phyloP scores from a whole-genome alignment of 164 flowering plant species.

The Chimonanthus praecox region DNA sequence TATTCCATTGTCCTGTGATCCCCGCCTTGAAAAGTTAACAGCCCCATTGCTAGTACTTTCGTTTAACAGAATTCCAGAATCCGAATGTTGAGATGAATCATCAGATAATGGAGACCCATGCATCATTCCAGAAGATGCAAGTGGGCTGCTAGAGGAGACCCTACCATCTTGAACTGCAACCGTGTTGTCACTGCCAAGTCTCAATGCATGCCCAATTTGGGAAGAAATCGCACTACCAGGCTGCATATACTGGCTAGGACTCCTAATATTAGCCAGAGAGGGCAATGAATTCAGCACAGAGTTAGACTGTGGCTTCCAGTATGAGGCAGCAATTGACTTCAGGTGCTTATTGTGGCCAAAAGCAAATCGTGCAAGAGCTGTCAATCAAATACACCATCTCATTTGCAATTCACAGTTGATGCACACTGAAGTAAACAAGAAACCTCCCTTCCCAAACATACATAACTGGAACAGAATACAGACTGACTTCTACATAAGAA shows the following conservation, averaged over 20 bases:
- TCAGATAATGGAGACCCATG: constrained; percentile 98
- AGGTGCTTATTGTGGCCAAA: constrained; percentile 85
- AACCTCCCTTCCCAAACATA: too few relatives aligned
- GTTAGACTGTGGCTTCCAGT: constrained; percentile 71
- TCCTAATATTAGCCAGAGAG: constrained; percentile 55
- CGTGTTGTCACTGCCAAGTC: constrained; percentile 59
- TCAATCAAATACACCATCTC: constrained; percentile 9
- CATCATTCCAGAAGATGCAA: constrained; percentile 66
- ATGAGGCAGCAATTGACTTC: constrained; percentile 80
- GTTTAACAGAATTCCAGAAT: constrained; percentile 56
- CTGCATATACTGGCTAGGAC: constrained; percentile 38
- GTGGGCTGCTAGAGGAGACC: constrained; percentile 84
- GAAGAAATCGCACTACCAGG: constrained; percentile 57
- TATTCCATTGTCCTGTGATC: constrained; percentile 55
- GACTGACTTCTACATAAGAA: neutral
- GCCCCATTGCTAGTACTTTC: constrained; percentile 65
- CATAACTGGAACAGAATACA: neutral
- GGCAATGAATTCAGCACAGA: constrained; percentile 65
- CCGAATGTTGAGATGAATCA: constrained; percentile 89
- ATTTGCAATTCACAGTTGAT: neutral
- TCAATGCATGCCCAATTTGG: constrained; percentile 58
- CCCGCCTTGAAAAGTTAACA: constrained; percentile 44
- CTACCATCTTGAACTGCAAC: constrained; percentile 55
- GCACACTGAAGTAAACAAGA: neutral
- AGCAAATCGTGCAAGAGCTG: constrained; percentile 95